Percentiles rank a stretch among this genome's conserved stretches.
These are phyloP conservation scores for Aureobasidium uvarum DNA, from an alignment of 2,329 filamentous ascomycete species.

Conservation along the genomic window DNA sequence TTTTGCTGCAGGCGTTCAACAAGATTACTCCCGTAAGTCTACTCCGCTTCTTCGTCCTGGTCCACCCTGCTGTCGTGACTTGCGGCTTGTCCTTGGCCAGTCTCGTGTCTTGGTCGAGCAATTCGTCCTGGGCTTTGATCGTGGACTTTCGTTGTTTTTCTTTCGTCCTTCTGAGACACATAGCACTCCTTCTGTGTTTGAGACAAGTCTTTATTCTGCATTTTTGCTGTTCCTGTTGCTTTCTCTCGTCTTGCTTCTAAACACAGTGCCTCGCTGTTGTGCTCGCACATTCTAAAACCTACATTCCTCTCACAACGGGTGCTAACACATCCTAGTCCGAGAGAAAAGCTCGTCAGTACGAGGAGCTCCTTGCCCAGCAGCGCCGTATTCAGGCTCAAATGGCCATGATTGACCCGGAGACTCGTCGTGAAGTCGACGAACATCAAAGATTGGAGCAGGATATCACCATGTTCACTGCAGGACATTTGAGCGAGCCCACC, in stretches of 20 bases:
- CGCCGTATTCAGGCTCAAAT: constrained; percentile 89
- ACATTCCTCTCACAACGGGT: not conserved
- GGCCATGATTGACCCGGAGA: constrained; percentile 81
- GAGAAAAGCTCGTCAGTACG: constrained; percentile 90
- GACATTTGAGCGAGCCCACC: constrained; percentile 89
- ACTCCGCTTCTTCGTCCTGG: not conserved
- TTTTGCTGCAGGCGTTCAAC: constrained; percentile 47
- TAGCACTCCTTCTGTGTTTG: not conserved
- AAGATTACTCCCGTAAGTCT: constrained; percentile 73
- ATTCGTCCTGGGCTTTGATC: not conserved
- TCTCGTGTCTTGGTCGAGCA: not conserved
- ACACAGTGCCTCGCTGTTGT: not conserved
- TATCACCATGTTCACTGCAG: constrained; percentile 59
- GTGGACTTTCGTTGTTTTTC: not conserved
- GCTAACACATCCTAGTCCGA: constrained; percentile 64
- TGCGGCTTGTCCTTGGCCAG: not conserved
- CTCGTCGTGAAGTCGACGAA: constrained; percentile 78
- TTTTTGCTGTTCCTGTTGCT: not conserved
- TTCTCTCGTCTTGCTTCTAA: not conserved
- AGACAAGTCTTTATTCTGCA: not conserved
- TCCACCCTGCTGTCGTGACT: not conserved
- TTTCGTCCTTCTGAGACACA: not conserved
- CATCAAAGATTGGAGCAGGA: constrained; percentile 82
- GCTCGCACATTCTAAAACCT: not conserved
- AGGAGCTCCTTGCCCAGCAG: constrained; percentile 84